A percentile compares a stretch with the other conserved stretches of the same genome.
phyloP scores from a whole-genome alignment of 768 basidiomycete genomes.

The Phylloporus arenicola region DNA sequence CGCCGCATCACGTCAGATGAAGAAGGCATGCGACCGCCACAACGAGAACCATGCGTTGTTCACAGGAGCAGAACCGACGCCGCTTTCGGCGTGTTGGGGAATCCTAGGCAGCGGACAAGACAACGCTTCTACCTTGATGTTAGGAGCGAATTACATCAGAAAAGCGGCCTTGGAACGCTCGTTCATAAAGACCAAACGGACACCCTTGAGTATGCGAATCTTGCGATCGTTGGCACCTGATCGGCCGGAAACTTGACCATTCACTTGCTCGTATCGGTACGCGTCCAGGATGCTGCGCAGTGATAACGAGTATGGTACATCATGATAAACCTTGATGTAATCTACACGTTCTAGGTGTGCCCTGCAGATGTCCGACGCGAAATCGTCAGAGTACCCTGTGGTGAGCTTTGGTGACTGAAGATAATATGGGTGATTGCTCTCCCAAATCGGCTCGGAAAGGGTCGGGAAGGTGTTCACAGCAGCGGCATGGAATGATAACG shows the following conservation, averaged over 20 bases:
- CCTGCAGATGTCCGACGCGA: slow-evolving; percentile 13
- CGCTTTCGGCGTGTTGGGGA: slow-evolving; percentile 17
- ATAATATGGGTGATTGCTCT: slow-evolving; percentile 24
- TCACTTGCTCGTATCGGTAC: slow-evolving; percentile 36
- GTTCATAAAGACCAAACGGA: slow-evolving; percentile 45
- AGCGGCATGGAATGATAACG: slow-evolving; percentile 44
- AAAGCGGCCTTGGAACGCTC: slow-evolving; percentile 41
- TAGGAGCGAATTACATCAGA: slow-evolving; percentile 29
- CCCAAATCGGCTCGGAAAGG: slow-evolving; percentile 17
- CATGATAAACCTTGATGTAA: slow-evolving; percentile 58
- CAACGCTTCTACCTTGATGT: slow-evolving; percentile 15
- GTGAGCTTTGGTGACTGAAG: slow-evolving; percentile 11
- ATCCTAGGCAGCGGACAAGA: slow-evolving; percentile 12
- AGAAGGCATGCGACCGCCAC: slow-evolving; percentile 9
- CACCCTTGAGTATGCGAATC: slow-evolving; percentile 43
- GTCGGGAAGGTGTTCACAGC: slow-evolving; percentile 7
- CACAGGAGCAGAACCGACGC: slow-evolving; percentile 18
- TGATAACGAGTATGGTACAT: slow-evolving; percentile 41
- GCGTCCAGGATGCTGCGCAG: slow-evolving; percentile 48
- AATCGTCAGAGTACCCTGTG: slow-evolving; percentile 4
- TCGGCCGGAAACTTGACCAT: slow-evolving; percentile 13
- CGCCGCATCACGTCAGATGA: slow-evolving; percentile 8
- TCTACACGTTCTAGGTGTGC: slow-evolving; percentile 34
- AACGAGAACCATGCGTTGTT: background rate
- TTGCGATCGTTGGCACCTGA: slow-evolving; percentile 31